phyloP scores from a whole-genome alignment of 139 green algal species.

The Coelastrella sp. region DNA sequence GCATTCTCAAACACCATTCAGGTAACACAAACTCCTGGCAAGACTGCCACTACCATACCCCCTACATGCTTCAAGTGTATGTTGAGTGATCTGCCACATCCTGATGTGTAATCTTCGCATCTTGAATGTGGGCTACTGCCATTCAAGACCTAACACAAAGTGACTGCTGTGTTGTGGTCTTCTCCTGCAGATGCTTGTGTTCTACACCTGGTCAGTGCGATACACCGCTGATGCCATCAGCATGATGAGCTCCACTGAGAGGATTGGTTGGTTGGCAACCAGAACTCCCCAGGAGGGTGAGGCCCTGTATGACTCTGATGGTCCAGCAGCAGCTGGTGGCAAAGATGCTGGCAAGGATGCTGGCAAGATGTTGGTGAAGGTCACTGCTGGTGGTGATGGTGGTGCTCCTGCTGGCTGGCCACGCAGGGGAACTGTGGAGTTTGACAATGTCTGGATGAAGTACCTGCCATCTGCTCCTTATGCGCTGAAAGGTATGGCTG shows the following conservation, averaged over 20 bases:
- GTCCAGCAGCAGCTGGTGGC: no score
- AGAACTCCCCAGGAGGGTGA: constrained; percentile 56
- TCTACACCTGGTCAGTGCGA: constrained; percentile 67
- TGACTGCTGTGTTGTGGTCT: background rate
- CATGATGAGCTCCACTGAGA: constrained; percentile 59
- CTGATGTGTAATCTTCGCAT: background rate
- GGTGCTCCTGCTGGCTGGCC: constrained; percentile 56
- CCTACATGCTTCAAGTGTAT: background rate
- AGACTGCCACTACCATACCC: background rate
- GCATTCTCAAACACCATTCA: constrained; percentile 76
- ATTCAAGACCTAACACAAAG: no score
- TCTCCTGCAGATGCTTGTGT: constrained; percentile 53
- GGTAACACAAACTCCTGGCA: constrained; percentile 2
- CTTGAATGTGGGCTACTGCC: background rate
- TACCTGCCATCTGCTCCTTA: constrained; percentile 48
- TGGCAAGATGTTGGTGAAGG: constrained; percentile 21
- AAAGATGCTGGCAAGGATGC: constrained; percentile 29
- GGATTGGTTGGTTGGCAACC: constrained; percentile 66
- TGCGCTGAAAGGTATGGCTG: constrained; percentile 49
- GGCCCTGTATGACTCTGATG: background rate
- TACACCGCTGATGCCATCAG: constrained; percentile 55
- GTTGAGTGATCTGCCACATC: background rate
- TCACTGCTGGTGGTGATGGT: background rate
- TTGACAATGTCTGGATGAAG: constrained; percentile 57
- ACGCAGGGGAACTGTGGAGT: constrained; percentile 53